phyloP scores from a whole-genome alignment of 495 filamentous ascomycete species.

The Xylaria scruposa region DNA sequence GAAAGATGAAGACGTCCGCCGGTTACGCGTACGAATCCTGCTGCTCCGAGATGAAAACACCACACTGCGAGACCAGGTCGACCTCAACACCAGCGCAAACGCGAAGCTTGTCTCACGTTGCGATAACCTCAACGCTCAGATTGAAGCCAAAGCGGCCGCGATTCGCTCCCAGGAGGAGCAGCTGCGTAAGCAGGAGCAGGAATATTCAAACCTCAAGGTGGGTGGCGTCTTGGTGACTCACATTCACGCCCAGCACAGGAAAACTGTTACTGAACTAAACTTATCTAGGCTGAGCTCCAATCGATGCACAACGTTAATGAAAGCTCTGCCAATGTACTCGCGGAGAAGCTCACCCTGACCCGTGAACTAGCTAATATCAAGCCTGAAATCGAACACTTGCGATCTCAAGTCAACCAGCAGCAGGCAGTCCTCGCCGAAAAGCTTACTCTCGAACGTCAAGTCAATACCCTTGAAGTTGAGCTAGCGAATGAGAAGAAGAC shows the following conservation, averaged over 20 bases:
- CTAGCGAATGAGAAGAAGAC: slow-evolving; percentile 79
- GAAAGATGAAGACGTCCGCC: slow-evolving; percentile 72
- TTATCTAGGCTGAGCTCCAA: slow-evolving; percentile 68
- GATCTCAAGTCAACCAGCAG: slow-evolving; percentile 69
- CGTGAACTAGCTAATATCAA: slow-evolving; percentile 74
- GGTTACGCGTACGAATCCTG: slow-evolving; percentile 68
- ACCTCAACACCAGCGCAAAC: slow-evolving; percentile 61
- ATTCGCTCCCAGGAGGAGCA: slow-evolving; percentile 62
- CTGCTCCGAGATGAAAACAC: slow-evolving; percentile 73
- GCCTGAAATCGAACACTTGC: slow-evolving; percentile 79
- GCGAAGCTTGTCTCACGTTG: slow-evolving; percentile 63
- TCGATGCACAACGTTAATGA: slow-evolving; percentile 66
- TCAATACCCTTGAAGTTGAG: slow-evolving; percentile 77
- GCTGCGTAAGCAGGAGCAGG: slow-evolving; percentile 63
- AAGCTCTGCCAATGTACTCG: slow-evolving; percentile 71
- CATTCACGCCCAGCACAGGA: neutral
- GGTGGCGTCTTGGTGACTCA: slow-evolving; percentile 36
- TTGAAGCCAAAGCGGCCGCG: slow-evolving; percentile 63
- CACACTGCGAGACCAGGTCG: slow-evolving; percentile 45
- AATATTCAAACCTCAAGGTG: slow-evolving; percentile 73
- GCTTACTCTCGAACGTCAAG: slow-evolving; percentile 72
- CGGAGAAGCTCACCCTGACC: slow-evolving; percentile 76
- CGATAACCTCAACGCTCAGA: slow-evolving; percentile 61
- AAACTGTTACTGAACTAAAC: slow-evolving; percentile 29
- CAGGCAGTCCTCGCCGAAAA: slow-evolving; percentile 76